phyloP scores from a whole-genome alignment of 2,329 filamentous ascomycete genomes.

The Epichloe sylvatica region DNA sequence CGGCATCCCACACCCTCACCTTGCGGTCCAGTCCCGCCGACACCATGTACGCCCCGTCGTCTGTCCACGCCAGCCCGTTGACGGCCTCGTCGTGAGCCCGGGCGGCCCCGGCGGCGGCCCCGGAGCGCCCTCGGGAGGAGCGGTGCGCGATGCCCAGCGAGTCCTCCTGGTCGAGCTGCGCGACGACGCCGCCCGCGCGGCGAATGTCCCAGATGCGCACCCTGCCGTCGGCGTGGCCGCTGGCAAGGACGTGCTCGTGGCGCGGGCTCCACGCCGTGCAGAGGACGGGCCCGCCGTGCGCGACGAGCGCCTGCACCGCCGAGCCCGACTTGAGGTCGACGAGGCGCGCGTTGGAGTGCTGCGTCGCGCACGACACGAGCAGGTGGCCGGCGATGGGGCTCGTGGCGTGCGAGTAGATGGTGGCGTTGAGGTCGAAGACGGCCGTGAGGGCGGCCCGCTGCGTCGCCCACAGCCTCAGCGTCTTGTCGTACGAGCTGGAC shows the following conservation, averaged over 20 bases:
- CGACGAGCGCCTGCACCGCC: constrained; percentile 52
- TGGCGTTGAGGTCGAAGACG: constrained; percentile 52
- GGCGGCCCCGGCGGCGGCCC: constrained; percentile 18
- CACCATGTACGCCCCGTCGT: constrained; percentile 62
- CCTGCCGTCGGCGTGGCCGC: constrained; percentile 71
- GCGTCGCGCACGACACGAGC: constrained; percentile 76
- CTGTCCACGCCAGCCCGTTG: constrained; percentile 75
- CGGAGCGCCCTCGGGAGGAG: too few relatives aligned
- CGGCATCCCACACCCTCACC: constrained; percentile 76
- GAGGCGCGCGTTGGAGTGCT: constrained; percentile 69
- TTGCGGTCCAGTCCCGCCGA: constrained; percentile 72
- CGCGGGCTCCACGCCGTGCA: constrained; percentile 70
- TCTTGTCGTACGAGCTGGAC: constrained; percentile 65
- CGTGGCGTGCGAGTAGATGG: constrained; percentile 63
- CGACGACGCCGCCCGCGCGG: constrained; percentile 61
- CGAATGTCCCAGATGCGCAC: constrained; percentile 81
- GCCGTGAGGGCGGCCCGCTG: constrained; percentile 46
- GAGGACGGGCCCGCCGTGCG: constrained; percentile 53
- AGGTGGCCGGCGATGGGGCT: constrained; percentile 61
- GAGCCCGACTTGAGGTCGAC: constrained; percentile 77
- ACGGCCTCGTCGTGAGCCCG: constrained; percentile 69
- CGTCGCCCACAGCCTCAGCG: constrained; percentile 61
- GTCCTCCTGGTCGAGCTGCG: constrained; percentile 72
- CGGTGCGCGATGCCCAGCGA: constrained; percentile 49
- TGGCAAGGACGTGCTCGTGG: constrained; percentile 65